Evolutionary conservation across 2,329 filamentous ascomycete genomes (phyloP), one percentile per base, ranked within the genome.

Genomic region (Arthrobotrys megalospora): DNA sequence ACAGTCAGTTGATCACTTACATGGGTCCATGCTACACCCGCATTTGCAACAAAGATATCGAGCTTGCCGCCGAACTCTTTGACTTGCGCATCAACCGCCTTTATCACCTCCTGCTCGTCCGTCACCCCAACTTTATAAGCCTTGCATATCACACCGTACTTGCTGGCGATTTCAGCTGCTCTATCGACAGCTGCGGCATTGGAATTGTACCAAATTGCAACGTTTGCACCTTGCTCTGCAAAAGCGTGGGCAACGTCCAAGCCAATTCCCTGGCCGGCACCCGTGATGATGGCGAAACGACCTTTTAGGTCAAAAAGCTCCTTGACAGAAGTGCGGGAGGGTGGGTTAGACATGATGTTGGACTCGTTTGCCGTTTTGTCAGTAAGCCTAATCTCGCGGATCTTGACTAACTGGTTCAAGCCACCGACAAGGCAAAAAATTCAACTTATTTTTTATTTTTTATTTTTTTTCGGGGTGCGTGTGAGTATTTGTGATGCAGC

Each of bases 31-130:
- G 79, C 79, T 66, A 94, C 90, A 64, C 92, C 92, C 12, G 91
- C 90, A 83, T 96, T 95, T 81, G 92, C 92, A 52, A 94, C 89
- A 81, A 95, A 93, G 80, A 93, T 87, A 82, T 94, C 92, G 7
- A 95, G 88, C 4, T 91, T 89, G 76, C 90, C 90, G 82, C 91
- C 90, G 85, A 94, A 92, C 14, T 94, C 91, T 5, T 79, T 80
- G 50, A 90, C 85, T 79, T 89, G 87, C 6, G 85, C 84, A 76
- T 87, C 84, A 47, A 91, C 86, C 8, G 87, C 86, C 14, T 84
- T 82, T 41, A 87, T 84, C 10, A 90, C 87, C 3, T 86, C 85
- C 19, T 88, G 86, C 80, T 86, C 87, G 2, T 86, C 85, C 34
- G 86, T 87, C 7, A 91, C 87, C 81, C 91, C 87, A 79, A 91